Evolutionary conservation across 2,329 filamentous ascomycete genomes (phyloP).

Genomic region (Sphaerostilbella broomeana): DNA sequence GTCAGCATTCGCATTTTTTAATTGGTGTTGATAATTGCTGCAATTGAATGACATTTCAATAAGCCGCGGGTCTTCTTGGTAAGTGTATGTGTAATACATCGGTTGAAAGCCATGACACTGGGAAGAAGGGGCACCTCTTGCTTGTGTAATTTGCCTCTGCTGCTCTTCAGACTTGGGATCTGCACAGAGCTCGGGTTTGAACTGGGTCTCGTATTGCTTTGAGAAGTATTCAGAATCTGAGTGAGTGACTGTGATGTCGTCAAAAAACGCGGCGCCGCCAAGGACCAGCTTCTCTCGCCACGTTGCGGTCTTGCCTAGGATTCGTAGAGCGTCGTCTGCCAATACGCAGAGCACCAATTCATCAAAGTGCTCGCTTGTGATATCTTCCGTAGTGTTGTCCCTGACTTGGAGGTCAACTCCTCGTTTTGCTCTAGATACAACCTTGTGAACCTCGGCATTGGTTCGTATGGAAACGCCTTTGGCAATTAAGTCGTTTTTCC

Average conservation of each 20-base stretch:
- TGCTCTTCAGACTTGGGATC: slow-evolving; percentile 37
- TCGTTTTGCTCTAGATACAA: slow-evolving; percentile 43
- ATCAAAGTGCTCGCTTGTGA: slow-evolving; percentile 51
- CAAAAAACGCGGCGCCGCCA: slow-evolving; percentile 61
- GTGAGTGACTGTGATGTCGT: slow-evolving; percentile 67
- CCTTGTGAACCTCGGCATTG: slow-evolving; percentile 47
- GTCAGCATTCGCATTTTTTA: slow-evolving; percentile 37
- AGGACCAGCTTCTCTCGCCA: slow-evolving; percentile 60
- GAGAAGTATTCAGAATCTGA: slow-evolving; percentile 59
- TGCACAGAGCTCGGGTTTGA: slow-evolving; percentile 44
- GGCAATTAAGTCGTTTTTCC: slow-evolving; percentile 46
- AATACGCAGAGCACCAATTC: slow-evolving; percentile 60
- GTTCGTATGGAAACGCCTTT: slow-evolving; percentile 52
- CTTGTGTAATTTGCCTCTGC: slow-evolving; percentile 33
- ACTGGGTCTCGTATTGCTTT: slow-evolving; percentile 60
- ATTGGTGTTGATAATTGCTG: slow-evolving; percentile 69
- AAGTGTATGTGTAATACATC: slow-evolving; percentile 61
- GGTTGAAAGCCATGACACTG: slow-evolving; percentile 52
- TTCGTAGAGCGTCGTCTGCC: slow-evolving; percentile 56
- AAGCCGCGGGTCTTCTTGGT: slow-evolving; percentile 47
- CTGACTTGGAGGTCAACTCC: slow-evolving; percentile 48
- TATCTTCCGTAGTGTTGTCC: slow-evolving; percentile 44
- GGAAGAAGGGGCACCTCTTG: slow-evolving; percentile 30
- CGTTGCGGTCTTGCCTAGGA: slow-evolving; percentile 51
- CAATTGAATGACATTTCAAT: slow-evolving; percentile 70